Conservation (phyloP, 805 yeast species). For the Teunomyces stri region DNA sequence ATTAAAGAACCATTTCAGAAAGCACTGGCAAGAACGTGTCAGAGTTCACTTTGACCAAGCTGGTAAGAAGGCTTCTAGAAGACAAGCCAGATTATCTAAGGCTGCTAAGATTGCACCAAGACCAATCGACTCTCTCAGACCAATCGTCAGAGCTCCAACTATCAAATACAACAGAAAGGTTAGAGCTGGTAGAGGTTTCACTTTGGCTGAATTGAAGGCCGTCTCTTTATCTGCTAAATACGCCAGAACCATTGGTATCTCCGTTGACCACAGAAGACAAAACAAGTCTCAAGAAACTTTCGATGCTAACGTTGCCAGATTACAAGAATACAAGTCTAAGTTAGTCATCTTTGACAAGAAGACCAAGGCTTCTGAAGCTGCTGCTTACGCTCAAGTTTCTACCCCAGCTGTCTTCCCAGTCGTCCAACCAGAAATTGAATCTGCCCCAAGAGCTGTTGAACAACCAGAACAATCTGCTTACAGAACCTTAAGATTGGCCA, state of each 20-base stretch:
- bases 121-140: constrained; percentile 95
- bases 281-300: constrained; percentile 96
- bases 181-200: constrained; percentile 99
- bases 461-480: constrained; percentile 69
- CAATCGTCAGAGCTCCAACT: constrained; percentile 98
- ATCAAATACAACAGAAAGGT: constrained; percentile 98
- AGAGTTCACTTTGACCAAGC: constrained; percentile 99
- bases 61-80: constrained; percentile 97
- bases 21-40: constrained; percentile 99
- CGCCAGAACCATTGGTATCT: constrained; percentile 98
- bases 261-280: constrained; percentile 99
- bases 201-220: constrained; percentile 96
- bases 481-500: constrained; percentile 94
- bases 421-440: constrained; percentile 69
- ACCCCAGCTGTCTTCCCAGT: constrained; percentile 88
- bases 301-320: constrained; percentile 92
- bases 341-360: constrained; percentile 94
- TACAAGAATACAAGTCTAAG: constrained; percentile 93
- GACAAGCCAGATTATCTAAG: constrained; percentile 89
- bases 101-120: constrained; percentile 97
- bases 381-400: constrained; percentile 68
- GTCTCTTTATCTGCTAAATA: constrained; percentile 87
- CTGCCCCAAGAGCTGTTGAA: constrained; percentile 87
- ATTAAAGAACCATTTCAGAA: constrained; percentile 99
- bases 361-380: constrained; percentile 65